Evolutionary conservation across 805 yeast species (phyloP).

Genomic region (Barnettozyma californica): DNA sequence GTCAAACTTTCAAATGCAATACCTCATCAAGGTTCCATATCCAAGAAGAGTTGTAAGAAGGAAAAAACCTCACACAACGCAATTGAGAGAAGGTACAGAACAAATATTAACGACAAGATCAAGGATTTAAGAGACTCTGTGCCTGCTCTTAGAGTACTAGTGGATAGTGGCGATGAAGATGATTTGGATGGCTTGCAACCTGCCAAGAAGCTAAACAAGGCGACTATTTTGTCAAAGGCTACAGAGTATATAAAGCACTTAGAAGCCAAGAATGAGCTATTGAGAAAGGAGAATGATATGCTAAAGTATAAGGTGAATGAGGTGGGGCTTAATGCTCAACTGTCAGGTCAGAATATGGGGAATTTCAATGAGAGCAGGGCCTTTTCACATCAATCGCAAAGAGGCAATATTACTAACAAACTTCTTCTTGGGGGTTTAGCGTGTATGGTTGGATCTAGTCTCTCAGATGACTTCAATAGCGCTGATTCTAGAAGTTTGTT

Average conservation of each 20-base stretch:
- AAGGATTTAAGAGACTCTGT: constrained; percentile 59
- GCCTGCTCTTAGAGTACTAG: constrained; percentile 49
- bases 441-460: constrained; percentile 56
- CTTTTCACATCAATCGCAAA: constrained; percentile 1
- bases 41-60: constrained; percentile 29
- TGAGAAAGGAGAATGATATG: constrained; percentile 43
- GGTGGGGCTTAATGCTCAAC: constrained; percentile 10
- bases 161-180: constrained; percentile 45
- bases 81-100: constrained; percentile 68
- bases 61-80: constrained; percentile 62
- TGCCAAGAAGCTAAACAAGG: constrained; percentile 72
- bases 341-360: background rate
- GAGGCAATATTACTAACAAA: constrained; percentile 35
- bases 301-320: constrained; percentile 26
- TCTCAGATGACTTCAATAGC: constrained; percentile 45
- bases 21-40: constrained; percentile 19
- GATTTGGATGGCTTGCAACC: constrained; percentile 70
- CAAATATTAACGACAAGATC: constrained; percentile 66
- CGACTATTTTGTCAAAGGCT: constrained; percentile 69
- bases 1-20: constrained; percentile 21
- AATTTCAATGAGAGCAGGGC: constrained; percentile 10
- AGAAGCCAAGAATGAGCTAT: constrained; percentile 51
- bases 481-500: constrained; percentile 39
- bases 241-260: constrained; percentile 73
- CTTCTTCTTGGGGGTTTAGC: constrained; percentile 60